Conservation (phyloP, 345 rosid genomes). For the Pelargonium nanum region DNA sequence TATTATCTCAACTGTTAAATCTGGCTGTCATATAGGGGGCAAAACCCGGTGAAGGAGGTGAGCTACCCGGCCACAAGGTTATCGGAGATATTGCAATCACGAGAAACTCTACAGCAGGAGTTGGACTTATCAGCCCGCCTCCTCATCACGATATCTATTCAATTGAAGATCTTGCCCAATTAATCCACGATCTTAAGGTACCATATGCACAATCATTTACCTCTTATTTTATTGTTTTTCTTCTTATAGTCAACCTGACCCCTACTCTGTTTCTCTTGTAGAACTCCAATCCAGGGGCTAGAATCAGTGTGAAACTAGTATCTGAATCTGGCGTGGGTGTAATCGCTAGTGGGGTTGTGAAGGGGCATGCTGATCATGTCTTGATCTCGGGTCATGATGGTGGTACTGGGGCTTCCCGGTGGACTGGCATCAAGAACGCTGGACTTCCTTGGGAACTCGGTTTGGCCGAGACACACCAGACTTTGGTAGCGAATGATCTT, state of each 20-base stretch:
- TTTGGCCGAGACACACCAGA: slow-evolving; percentile 98
- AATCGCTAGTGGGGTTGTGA: slow-evolving; percentile 97
- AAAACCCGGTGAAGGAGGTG: slow-evolving; percentile 99
- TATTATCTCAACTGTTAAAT: not conserved
- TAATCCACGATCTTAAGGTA: slow-evolving; percentile 99
- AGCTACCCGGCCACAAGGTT: slow-evolving; percentile 99
- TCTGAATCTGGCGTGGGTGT: slow-evolving; percentile 99
- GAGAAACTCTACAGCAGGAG: slow-evolving; percentile 95
- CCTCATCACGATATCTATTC: slow-evolving; percentile 99
- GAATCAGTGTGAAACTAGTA: slow-evolving; percentile 89
- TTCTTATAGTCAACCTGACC: slow-evolving; percentile 2
- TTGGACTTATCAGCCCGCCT: slow-evolving; percentile 98
- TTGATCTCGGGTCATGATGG: slow-evolving; percentile 98
- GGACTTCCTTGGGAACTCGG: slow-evolving; percentile 99
- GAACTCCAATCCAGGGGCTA: slow-evolving; percentile 92
- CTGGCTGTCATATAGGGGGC: slow-evolving; percentile 60
- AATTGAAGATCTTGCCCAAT: slow-evolving; percentile 96
- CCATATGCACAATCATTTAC: not conserved
- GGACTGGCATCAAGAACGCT: slow-evolving; percentile 99
- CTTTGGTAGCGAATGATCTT: slow-evolving; percentile 95
- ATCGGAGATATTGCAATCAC: slow-evolving; percentile 97
- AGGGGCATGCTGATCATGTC: slow-evolving; percentile 98
- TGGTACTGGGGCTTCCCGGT: slow-evolving; percentile 98
- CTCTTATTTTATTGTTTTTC: not conserved
- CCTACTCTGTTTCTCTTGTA: slow-evolving; percentile 14